Evolutionary conservation across 1,284 basidiomycete genomes (phyloP).

Genomic region (Jaminaea rosea): DNA sequence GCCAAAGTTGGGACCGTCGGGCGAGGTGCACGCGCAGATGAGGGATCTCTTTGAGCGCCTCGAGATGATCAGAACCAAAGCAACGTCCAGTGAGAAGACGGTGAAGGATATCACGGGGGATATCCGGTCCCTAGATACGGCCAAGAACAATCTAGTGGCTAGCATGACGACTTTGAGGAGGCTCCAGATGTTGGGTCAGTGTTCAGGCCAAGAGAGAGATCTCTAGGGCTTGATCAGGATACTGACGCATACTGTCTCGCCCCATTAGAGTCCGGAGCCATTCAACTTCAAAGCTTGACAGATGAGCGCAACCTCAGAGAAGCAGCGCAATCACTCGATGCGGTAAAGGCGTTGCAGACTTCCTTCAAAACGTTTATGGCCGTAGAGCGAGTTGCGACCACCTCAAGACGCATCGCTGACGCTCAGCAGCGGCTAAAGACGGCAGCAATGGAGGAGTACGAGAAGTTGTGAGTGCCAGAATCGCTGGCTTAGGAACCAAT

Average conservation of each 20-base stretch:
- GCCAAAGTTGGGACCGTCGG: slow-evolving; percentile 64
- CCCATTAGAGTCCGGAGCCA: slow-evolving; percentile 14
- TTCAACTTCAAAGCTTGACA: slow-evolving; percentile 36
- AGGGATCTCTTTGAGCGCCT: slow-evolving; percentile 87
- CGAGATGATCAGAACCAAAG: slow-evolving; percentile 82
- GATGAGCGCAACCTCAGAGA: slow-evolving; percentile 31
- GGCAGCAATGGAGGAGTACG: slow-evolving; percentile 35
- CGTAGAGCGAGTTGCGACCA: slow-evolving; percentile 31
- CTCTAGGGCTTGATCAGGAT: no score
- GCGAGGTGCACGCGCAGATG: slow-evolving; percentile 62
- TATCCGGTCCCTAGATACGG: slow-evolving; percentile 85
- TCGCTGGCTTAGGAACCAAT: slow-evolving; percentile 2
- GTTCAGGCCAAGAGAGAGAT: neutral
- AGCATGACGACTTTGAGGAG: slow-evolving; percentile 85
- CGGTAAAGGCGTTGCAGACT: slow-evolving; percentile 35
- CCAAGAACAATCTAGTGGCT: slow-evolving; percentile 70
- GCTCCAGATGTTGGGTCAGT: slow-evolving; percentile 82
- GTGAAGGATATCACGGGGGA: slow-evolving; percentile 92
- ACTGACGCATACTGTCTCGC: neutral
- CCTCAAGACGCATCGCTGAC: slow-evolving; percentile 26
- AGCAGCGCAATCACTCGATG: slow-evolving; percentile 37
- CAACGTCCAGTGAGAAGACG: slow-evolving; percentile 68
- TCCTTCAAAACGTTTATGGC: slow-evolving; percentile 32
- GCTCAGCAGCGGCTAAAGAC: slow-evolving; percentile 25
- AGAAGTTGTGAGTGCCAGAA: slow-evolving; percentile 16